Evolutionary conservation across 2,329 filamentous ascomycete species (phyloP).

Genomic region (Orbilia quercus): DNA sequence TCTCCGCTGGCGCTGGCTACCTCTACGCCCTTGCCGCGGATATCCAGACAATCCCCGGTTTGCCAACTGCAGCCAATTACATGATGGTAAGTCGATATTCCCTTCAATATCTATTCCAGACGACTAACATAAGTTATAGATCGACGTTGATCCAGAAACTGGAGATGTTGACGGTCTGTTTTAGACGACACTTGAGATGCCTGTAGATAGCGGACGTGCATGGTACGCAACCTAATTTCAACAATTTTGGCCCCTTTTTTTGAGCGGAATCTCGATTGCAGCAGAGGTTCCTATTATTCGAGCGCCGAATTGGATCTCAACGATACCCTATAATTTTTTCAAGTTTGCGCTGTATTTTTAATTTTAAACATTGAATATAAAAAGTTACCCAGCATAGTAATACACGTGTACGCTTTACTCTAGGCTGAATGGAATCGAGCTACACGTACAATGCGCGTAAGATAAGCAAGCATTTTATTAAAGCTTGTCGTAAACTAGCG

Average conservation of each 20-base stretch:
- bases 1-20: slow-evolving; percentile 94
- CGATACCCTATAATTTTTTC: slow-evolving; percentile 45
- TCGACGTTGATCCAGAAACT: slow-evolving; percentile 78
- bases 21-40: slow-evolving; percentile 95
- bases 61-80: slow-evolving; percentile 53
- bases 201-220: slow-evolving; percentile 3
- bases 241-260: slow-evolving; percentile 45
- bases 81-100: slow-evolving; percentile 38
- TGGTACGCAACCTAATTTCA: slow-evolving; percentile 39
- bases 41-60: slow-evolving; percentile 92
- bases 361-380: slow-evolving; percentile 25
- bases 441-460: no score
- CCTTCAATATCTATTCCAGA: not conserved
- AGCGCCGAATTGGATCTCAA: slow-evolving; percentile 54
- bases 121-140: slow-evolving; percentile 61
- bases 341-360: slow-evolving; percentile 38
- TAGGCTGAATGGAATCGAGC: no score
- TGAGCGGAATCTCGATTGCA: slow-evolving; percentile 24
- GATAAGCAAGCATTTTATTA: no score
- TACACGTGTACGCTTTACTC: no score
- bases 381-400: no score
- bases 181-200: slow-evolving; percentile 66
- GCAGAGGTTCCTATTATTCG: slow-evolving; percentile 13
- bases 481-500: no score
- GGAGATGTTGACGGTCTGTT: slow-evolving; percentile 90